These are phyloP conservation scores for Botrytis fragariae DNA, from an alignment of 2,329 filamentous ascomycete genomes.

Conservation along the genomic window DNA sequence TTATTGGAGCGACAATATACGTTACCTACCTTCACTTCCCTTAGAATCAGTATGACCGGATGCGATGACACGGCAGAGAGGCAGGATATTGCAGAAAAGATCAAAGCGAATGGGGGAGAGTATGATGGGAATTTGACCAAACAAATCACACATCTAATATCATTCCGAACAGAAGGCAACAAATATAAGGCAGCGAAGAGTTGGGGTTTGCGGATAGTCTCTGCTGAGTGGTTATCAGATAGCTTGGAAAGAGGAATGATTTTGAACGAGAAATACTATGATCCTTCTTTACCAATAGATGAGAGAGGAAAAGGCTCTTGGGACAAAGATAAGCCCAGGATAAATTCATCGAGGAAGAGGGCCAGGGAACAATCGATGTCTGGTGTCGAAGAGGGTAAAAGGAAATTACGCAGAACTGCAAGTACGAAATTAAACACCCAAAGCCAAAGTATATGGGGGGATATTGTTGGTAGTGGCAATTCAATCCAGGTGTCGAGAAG, in stretches of 20 bases:
- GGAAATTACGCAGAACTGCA: conserved; percentile 83
- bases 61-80: conserved; percentile 68
- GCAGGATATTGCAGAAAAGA: conserved; percentile 60
- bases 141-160: conserved; percentile 83
- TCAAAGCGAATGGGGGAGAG: conserved; percentile 71
- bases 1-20: conserved; percentile 65
- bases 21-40: conserved; percentile 60
- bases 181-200: conserved; percentile 86
- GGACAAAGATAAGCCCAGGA: conserved; percentile 52
- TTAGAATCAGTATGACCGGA: conserved; percentile 67
- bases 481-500: conserved; percentile 32
- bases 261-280: conserved; percentile 80
- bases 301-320: conserved; percentile 78
- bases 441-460: conserved; percentile 82
- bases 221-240: conserved; percentile 80
- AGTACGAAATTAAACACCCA: conserved; percentile 81
- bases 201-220: conserved; percentile 79
- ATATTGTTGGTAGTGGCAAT: conserved; percentile 63
- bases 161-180: conserved; percentile 72
- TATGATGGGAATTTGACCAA: conserved; percentile 88
- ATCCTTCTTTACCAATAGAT: conserved; percentile 66
- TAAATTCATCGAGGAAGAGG: conserved; percentile 57
- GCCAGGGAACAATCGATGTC: conserved; percentile 49
- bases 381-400: conserved; percentile 56
- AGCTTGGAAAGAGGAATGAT: conserved; percentile 85